These are phyloP conservation scores for Elasticomyces elasticus DNA, from an alignment of 495 filamentous ascomycete species.

Conservation along the genomic window DNA sequence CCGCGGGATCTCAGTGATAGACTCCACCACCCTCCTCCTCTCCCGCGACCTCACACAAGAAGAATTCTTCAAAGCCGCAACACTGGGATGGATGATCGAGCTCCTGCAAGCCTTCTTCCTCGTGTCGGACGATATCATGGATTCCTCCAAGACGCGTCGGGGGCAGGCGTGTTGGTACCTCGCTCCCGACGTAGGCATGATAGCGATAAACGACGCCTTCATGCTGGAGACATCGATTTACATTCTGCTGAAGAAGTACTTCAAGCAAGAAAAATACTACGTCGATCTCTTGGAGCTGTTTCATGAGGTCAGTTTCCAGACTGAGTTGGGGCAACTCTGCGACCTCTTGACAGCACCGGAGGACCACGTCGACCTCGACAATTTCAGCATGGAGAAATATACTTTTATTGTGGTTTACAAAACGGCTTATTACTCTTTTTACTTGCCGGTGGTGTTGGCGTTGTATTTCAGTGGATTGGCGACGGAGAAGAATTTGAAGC, in stretches of 20 bases:
- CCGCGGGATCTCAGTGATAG: slow-evolving; percentile 93
- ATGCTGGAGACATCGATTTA: slow-evolving; percentile 89
- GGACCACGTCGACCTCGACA: slow-evolving; percentile 77
- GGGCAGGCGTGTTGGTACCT: slow-evolving; percentile 94
- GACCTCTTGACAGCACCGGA: slow-evolving; percentile 94
- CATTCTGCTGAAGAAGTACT: slow-evolving; percentile 82
- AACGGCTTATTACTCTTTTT: slow-evolving; percentile 98
- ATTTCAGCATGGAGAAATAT: slow-evolving; percentile 92
- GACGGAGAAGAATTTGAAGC: slow-evolving; percentile 71
- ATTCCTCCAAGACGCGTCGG: slow-evolving; percentile 82
- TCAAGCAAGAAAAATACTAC: slow-evolving; percentile 75
- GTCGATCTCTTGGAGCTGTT: slow-evolving; percentile 87
- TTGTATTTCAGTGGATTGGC: slow-evolving; percentile 72
- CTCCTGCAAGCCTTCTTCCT: slow-evolving; percentile 97
- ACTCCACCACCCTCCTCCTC: slow-evolving; percentile 73
- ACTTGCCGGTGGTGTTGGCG: slow-evolving; percentile 90
- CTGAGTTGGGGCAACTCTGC: slow-evolving; percentile 86
- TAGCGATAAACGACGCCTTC: slow-evolving; percentile 98
- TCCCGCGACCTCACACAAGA: slow-evolving; percentile 59
- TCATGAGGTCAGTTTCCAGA: slow-evolving; percentile 86
- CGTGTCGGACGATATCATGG: slow-evolving; percentile 98
- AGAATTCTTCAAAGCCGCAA: slow-evolving; percentile 74
- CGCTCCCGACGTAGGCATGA: slow-evolving; percentile 72
- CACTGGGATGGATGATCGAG: slow-evolving; percentile 94
- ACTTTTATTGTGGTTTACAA: slow-evolving; percentile 98